These are phyloP conservation scores for Sphagnurus paluster DNA, from an alignment of 1,284 basidiomycete genomes.

Conservation along the genomic window DNA sequence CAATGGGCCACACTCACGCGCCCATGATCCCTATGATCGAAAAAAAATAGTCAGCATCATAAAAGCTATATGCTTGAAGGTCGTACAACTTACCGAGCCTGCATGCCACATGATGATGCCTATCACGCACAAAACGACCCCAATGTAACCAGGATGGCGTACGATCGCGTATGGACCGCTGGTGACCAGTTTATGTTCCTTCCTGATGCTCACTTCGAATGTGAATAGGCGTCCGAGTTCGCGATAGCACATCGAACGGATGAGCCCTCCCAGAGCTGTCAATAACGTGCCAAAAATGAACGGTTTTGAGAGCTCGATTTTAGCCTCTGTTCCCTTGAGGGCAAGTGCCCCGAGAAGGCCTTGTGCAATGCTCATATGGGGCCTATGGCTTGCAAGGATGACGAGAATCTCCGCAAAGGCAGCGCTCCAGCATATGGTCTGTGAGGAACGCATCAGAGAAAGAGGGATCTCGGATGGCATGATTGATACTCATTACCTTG, in stretches of 20 bases:
- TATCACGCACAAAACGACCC: constrained; percentile 31
- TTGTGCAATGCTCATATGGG: constrained; percentile 22
- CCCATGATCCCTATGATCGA: constrained; percentile 38
- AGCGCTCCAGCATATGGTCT: constrained; percentile 38
- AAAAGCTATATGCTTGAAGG: neutral
- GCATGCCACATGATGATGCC: constrained; percentile 35
- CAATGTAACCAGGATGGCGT: constrained; percentile 42
- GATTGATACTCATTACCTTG: too few species aligned
- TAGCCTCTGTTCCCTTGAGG: constrained; percentile 21
- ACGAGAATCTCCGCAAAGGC: constrained; percentile 35
- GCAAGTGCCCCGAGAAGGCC: constrained; percentile 28
- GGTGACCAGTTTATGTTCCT: constrained; percentile 39
- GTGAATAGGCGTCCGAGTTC: constrained; percentile 42
- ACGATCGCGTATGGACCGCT: constrained; percentile 39
- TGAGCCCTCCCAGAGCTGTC: constrained; percentile 32
- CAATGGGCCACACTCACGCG: constrained; percentile 36
- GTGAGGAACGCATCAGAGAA: too few species aligned
- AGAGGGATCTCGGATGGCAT: too few species aligned
- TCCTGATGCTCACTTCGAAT: constrained; percentile 41
- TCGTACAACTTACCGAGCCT: constrained; percentile 27
- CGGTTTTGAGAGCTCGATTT: constrained; percentile 29
- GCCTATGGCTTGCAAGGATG: constrained; percentile 28
- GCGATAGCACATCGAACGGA: constrained; percentile 38
- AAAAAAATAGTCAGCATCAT: constrained; percentile 2
- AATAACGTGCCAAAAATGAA: constrained; percentile 34